Percentiles rank a stretch among this genome's conserved stretches.
Conservation (phyloP, 495 filamentous ascomycete species). For the Aspergillus steynii region DNA sequence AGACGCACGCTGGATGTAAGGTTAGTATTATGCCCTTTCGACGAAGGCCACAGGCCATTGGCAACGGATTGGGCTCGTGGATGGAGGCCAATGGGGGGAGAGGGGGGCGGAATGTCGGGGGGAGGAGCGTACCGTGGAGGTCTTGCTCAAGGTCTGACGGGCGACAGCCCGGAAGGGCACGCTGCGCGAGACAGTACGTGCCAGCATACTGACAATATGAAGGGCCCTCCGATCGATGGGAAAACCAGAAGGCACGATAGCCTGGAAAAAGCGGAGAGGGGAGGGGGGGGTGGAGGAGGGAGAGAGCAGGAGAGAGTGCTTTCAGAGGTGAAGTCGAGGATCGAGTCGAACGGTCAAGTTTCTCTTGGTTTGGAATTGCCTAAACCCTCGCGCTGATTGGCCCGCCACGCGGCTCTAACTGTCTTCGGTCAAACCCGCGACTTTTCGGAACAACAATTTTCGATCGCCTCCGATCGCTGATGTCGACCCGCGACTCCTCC, state of each 20-base stretch:
- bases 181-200: slow-evolving; percentile 78
- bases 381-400: slow-evolving; percentile 47
- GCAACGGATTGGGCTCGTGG: slow-evolving; percentile 34
- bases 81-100: slow-evolving; percentile 33
- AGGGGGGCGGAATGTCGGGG: slow-evolving; percentile 19
- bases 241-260: slow-evolving; percentile 35
- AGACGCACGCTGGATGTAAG: slow-evolving; percentile 41
- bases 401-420: slow-evolving; percentile 23
- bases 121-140: slow-evolving; percentile 46
- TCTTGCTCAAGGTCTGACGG: slow-evolving; percentile 50
- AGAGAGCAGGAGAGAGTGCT: slow-evolving; percentile 38
- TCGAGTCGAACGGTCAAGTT: slow-evolving; percentile 45
- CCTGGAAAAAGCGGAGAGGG: slow-evolving; percentile 33
- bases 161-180: slow-evolving; percentile 74
- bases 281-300: slow-evolving; percentile 28
- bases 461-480: neutral
- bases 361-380: slow-evolving; percentile 43
- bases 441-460: slow-evolving; percentile 34
- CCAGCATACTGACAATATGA: slow-evolving; percentile 69
- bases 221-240: slow-evolving; percentile 41
- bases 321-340: slow-evolving; percentile 38
- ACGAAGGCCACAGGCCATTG: slow-evolving; percentile 4
- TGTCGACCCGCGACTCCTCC: neutral
- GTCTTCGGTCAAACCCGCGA: slow-evolving; percentile 43
- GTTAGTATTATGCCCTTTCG: slow-evolving; percentile 26